Percentiles rank a stretch among this genome's conserved stretches.
phyloP scores from a whole-genome alignment of 306 rosid genomes.

The Vigna angularis region DNA sequence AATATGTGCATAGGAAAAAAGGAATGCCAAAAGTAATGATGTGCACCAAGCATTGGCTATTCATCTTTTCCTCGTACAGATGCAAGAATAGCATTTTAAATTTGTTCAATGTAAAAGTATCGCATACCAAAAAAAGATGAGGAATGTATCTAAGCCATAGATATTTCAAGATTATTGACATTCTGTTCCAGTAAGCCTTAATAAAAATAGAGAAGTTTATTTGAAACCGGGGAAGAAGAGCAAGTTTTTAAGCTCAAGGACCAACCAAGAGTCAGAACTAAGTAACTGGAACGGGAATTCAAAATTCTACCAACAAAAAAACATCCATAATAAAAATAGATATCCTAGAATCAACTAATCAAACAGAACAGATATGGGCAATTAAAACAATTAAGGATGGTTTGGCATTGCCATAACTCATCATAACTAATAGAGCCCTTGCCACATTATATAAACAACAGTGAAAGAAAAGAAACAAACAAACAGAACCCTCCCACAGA shows the following conservation, averaged over 20 bases:
- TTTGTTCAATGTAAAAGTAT: background rate
- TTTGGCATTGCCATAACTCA: background rate
- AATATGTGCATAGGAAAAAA: background rate
- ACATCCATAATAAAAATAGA: background rate
- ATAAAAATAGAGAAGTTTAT: background rate
- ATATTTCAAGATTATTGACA: slow-evolving; percentile 23
- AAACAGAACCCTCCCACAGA: background rate
- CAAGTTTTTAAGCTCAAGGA: slow-evolving; percentile 14
- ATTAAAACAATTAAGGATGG: background rate
- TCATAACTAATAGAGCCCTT: background rate
- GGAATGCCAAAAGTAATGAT: slow-evolving; percentile 17
- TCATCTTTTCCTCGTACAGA: background rate
- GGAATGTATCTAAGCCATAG: slow-evolving; percentile 31
- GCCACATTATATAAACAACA: slow-evolving; percentile 3
- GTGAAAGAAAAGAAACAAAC: background rate
- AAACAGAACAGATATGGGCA: background rate
- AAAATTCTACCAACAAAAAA: slow-evolving; percentile 20
- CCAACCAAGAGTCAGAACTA: background rate
- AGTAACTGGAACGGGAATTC: slow-evolving; percentile 25
- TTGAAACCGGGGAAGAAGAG: background rate
- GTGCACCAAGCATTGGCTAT: slow-evolving; percentile 18
- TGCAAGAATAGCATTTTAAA: slow-evolving; percentile 7
- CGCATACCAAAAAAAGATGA: background rate
- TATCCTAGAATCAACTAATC: slow-evolving; percentile 2
- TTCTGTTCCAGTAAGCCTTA: slow-evolving; percentile 22